Base-by-base conservation (phyloP, 306 rosid species). In the Rosa chinensis region DNA sequence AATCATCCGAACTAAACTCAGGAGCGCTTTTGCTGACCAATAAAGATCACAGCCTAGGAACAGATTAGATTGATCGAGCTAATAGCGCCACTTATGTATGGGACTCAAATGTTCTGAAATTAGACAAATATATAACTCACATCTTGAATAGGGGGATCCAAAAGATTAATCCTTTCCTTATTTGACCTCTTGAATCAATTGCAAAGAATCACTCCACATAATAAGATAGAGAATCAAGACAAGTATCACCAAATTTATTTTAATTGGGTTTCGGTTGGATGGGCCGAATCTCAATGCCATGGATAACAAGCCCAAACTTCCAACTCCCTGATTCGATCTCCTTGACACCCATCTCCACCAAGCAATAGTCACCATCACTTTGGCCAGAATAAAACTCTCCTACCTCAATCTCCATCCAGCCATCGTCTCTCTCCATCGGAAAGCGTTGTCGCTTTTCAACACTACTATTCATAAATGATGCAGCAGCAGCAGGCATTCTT, bases 351-450 rank as follows among this genome's bases (percentile, higher is more conserved):
- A 49, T 45, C 35, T 44, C 62, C 71, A 69, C 47, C 21, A 76
- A 61, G 43, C 25, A 32, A 35, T 7, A 5, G 5, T 25, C 59
- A 16, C 23, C n/a, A 13, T 62, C 45, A 37, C 42, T 45, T 42
- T 76, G 71, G 16, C 72, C 61, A 32, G 25, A 61, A n/a, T 42
- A 25, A 70, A 76, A 62, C 70, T 76, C 79, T 23, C 79, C 79
- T 23, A 76, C 63, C 71, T 76, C 28, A 16, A 76, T 20, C 48
- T 76, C 79, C 13, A 50, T 76, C 72, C 72, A 76, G 21, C 72
- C 72, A 48, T 76, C 61, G 5, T 44, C 47, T 43, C 79, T 62
- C 9, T 62, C 20, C 20, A 23, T 14, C 39, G 71, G 14, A 55
- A 55, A 17, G 18, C 18, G 55, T 14, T 55, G 21, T 8, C 61